Evolutionary conservation across 2,329 filamentous ascomycete genomes (phyloP), one percentile per base, ranked within the genome.

Genomic region (Trichoderma endophyticum): DNA sequence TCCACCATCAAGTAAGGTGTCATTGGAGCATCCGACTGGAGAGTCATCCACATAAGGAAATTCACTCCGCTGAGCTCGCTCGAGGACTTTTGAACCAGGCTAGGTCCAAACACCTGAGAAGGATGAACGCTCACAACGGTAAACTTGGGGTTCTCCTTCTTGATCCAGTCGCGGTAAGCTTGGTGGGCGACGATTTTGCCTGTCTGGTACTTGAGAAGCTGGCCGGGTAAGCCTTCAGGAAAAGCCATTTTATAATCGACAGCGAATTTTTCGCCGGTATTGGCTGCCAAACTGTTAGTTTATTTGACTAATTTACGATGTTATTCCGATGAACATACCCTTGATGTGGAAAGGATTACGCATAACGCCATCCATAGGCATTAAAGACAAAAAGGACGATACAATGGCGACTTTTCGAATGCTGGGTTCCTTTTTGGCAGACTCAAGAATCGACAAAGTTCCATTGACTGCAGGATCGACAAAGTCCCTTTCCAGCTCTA

Each of bases 31-130:
- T 68, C 54, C 8, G 65, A 60, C 21, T 68, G 65, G 12, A 68
- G 56, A 59, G 54, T 68, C 54, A 43, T 59, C 65, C 65, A 68
- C 54, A 34, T 34, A 9, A 60, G 54, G 34, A 48, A 60, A 21
- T 68, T 83, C 4, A 68, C 65, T 48, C 65, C 65, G 6, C 65
- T 68, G 8, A 68, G 65, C 3, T 86, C 68, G 9, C 59, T 39
- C 18, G 56, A 54, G 5, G 56, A 43, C 14, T 21, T 73, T 32
- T 75, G 74, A 12, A 65, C 72, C 18, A 74, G 48, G n/a, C 73
- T 74, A 6, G 66, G 66, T 5, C 74, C 74, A 56, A 75, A 62
- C 0, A 75, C 73, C 59, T 73, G 74, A 2, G 71, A 51, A 11
- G 74, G 71, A 57, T 75, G 74, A 21, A 74, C 61, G 26, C 70